Conservation (phyloP, 1,284 basidiomycete genomes). For the Ustilago xerochloae region DNA sequence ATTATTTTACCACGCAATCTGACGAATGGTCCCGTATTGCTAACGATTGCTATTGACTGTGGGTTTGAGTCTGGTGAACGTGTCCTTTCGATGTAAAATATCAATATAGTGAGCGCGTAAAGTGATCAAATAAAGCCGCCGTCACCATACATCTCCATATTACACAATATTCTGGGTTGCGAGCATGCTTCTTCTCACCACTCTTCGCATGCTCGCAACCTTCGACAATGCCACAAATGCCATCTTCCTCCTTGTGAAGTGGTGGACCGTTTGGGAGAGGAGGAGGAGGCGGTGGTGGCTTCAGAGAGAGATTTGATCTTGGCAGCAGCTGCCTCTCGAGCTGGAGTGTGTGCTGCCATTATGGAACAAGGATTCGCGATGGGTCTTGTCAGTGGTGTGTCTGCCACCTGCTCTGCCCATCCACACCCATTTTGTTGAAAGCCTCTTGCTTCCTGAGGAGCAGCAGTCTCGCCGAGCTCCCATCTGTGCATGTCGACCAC, state of each 20-base stretch:
- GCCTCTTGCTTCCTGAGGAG: constrained; percentile 24
- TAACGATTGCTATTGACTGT: too few species aligned
- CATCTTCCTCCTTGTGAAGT: too few species aligned
- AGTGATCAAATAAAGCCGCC: neutral
- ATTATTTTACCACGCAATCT: too few species aligned
- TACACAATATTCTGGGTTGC: neutral
- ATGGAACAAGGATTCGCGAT: neutral
- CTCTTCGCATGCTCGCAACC: too few species aligned
- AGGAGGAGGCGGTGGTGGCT: too few species aligned
- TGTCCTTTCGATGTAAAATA: too few species aligned
- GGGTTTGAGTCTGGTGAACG: too few species aligned
- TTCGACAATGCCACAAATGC: too few species aligned
- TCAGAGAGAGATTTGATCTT: constrained; percentile 24
- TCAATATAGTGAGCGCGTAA: neutral
- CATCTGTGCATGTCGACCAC: constrained; percentile 69
- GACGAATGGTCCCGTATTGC: too few species aligned
- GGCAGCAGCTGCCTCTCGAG: constrained; percentile 70
- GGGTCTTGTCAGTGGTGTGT: neutral
- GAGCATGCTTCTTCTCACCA: too few species aligned
- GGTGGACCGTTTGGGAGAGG: neutral
- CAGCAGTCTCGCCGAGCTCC: constrained; percentile 67
- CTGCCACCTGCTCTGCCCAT: too few species aligned
- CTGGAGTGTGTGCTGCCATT: constrained; percentile 37
- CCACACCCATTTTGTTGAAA: too few species aligned
- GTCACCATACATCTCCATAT: constrained; percentile 1